Conservation (phyloP, 2,329 filamentous ascomycete genomes). For the Pseudohalonectria lignicola region DNA sequence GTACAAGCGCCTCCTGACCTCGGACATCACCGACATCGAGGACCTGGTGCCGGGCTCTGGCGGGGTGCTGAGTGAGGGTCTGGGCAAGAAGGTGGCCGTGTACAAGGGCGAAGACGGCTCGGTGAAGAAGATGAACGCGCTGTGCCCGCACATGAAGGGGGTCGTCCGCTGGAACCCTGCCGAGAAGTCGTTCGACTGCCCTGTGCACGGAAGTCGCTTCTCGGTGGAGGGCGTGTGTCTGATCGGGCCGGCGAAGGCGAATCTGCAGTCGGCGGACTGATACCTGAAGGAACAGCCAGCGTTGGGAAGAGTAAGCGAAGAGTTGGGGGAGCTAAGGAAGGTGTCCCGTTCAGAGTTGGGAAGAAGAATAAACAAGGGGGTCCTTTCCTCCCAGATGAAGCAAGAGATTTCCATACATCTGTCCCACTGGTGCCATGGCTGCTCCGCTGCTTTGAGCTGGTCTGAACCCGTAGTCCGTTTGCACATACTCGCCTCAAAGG, state of each 20-base stretch:
- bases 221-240: slow-evolving; percentile 22
- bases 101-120: slow-evolving; percentile 45
- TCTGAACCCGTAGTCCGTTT: no score
- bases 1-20: slow-evolving; percentile 41
- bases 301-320: no score
- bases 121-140: slow-evolving; percentile 35
- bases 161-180: slow-evolving; percentile 44
- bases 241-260: slow-evolving; percentile 21
- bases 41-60: slow-evolving; percentile 36
- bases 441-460: no score
- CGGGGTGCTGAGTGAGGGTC: slow-evolving; percentile 37
- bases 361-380: no score
- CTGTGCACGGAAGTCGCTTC: slow-evolving; percentile 31
- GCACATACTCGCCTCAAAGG: no score
- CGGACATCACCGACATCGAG: slow-evolving; percentile 45
- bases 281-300: no score
- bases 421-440: no score
- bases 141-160: slow-evolving; percentile 45
- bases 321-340: no score
- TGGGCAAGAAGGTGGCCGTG: slow-evolving; percentile 36
- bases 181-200: slow-evolving; percentile 45
- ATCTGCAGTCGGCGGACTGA: slow-evolving; percentile 13
- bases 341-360: no score
- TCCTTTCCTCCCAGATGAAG: no score
- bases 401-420: no score